Conservation (phyloP, 2,329 filamentous ascomycete genomes). For the Alternaria brassicicola region DNA sequence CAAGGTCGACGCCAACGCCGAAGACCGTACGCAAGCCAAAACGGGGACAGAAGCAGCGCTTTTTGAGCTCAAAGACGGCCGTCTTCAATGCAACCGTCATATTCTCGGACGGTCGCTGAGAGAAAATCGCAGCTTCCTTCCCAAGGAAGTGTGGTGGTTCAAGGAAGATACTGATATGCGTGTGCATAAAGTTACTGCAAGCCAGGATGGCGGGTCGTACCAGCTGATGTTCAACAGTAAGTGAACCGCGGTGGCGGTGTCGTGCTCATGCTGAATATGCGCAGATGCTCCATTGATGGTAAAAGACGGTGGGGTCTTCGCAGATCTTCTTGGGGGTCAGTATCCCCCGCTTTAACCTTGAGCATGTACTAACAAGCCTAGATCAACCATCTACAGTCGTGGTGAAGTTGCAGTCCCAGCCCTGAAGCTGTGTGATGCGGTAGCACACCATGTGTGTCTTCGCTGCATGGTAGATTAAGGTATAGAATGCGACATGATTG, state of each 20-base stretch:
- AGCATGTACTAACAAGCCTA: background rate
- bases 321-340: slow-evolving; percentile 21
- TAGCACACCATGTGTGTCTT: background rate
- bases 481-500: background rate
- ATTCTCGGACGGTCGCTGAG: slow-evolving; percentile 21
- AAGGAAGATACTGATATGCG: slow-evolving; percentile 19
- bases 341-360: background rate
- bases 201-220: slow-evolving; percentile 21
- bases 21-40: slow-evolving; percentile 24
- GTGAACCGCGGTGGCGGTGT: slow-evolving; percentile 1
- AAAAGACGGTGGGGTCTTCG: slow-evolving; percentile 16
- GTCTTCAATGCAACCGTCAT: slow-evolving; percentile 24
- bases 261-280: background rate
- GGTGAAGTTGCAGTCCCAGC: slow-evolving; percentile 7
- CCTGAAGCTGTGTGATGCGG: background rate
- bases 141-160: slow-evolving; percentile 34
- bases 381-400: slow-evolving; percentile 3
- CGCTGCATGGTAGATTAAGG: background rate
- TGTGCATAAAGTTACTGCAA: slow-evolving; percentile 25
- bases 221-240: slow-evolving; percentile 25
- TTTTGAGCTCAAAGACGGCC: slow-evolving; percentile 26
- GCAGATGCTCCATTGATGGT: slow-evolving; percentile 19
- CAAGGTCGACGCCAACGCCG: slow-evolving; percentile 13
- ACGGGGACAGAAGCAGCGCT: slow-evolving; percentile 26
- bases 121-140: slow-evolving; percentile 27